A percentile compares a stretch with the other conserved stretches of the same genome.
These are phyloP conservation scores for Fusarium virguliforme DNA, from an alignment of 2,329 filamentous ascomycete species.

Conservation along the genomic window DNA sequence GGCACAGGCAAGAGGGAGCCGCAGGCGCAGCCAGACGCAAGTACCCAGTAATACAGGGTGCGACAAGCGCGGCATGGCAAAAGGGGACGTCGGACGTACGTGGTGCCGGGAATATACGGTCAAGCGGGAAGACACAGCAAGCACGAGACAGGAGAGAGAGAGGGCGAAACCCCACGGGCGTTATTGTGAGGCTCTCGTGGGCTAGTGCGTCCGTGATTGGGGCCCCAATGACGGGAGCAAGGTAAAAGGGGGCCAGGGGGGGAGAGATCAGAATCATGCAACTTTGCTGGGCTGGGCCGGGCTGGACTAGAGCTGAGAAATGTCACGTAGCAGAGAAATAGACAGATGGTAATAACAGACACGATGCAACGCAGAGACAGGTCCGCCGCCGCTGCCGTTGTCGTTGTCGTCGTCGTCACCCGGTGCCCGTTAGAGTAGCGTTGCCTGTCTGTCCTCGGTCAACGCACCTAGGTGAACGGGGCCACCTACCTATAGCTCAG, in stretches of 20 bases:
- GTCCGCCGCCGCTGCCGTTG: neutral
- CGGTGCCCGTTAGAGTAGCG: constrained; percentile 6
- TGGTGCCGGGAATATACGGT: constrained; percentile 22
- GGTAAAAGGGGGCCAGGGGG: constrained; percentile 3
- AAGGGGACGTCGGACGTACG: constrained; percentile 9
- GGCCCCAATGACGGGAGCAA: constrained; percentile 16
- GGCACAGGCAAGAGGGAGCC: neutral
- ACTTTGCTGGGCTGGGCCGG: constrained; percentile 12
- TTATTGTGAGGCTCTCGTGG: constrained; percentile 24
- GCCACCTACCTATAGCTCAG: constrained; percentile 24
- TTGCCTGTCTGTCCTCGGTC: constrained; percentile 10
- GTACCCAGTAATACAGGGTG: constrained; percentile 36
- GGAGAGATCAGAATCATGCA: constrained; percentile 13
- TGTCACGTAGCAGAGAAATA: constrained; percentile 3
- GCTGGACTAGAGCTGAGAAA: constrained; percentile 4
- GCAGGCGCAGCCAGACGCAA: constrained; percentile 23
- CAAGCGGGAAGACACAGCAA: constrained; percentile 23
- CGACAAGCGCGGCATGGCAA: constrained; percentile 25
- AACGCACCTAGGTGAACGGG: constrained; percentile 12
- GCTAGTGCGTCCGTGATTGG: constrained; percentile 16
- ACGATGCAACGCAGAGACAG: constrained; percentile 12
- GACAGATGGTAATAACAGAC: neutral
- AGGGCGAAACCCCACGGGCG: constrained; percentile 19
- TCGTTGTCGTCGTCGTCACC: neutral
- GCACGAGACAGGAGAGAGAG: neutral